These are phyloP conservation scores for Immersiella caudata DNA, from an alignment of 495 filamentous ascomycete species.

Conservation along the genomic window DNA sequence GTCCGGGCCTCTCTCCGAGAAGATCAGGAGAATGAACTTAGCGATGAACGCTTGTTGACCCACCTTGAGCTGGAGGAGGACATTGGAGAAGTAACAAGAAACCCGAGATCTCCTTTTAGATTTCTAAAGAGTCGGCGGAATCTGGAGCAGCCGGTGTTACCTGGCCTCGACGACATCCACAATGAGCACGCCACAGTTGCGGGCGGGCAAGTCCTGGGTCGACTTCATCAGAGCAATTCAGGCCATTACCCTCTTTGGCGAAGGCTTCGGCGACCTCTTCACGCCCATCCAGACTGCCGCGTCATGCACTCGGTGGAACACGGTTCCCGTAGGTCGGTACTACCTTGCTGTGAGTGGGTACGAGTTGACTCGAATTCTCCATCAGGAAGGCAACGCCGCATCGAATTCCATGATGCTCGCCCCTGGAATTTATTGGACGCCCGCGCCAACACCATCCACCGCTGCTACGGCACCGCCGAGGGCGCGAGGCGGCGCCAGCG, in stretches of 20 bases:
- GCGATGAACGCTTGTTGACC: background rate
- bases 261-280: slow-evolving; percentile 20
- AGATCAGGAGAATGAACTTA: slow-evolving; percentile 6
- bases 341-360: slow-evolving; percentile 16
- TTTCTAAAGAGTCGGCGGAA: background rate
- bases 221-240: slow-evolving; percentile 19
- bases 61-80: slow-evolving; percentile 2
- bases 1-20: slow-evolving; percentile 21
- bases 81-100: background rate
- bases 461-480: no score
- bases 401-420: slow-evolving; percentile 12
- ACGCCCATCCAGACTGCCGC: background rate
- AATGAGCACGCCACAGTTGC: slow-evolving; percentile 9
- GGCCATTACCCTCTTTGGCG: slow-evolving; percentile 20
- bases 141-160: slow-evolving; percentile 16
- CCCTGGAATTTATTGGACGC: slow-evolving; percentile 12
- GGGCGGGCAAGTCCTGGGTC: slow-evolving; percentile 13
- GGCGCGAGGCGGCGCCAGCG: no score
- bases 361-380: slow-evolving; percentile 13
- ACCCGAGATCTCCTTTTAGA: no score
- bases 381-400: slow-evolving; percentile 11
- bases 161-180: slow-evolving; percentile 10
- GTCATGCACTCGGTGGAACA: background rate
- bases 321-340: slow-evolving; percentile 9
- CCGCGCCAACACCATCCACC: background rate